A percentile compares a stretch with the other conserved stretches of the same genome.
These are phyloP conservation scores for Aspergillus pseudonomiae DNA, from an alignment of 2,329 filamentous ascomycete genomes.

Conservation along the genomic window DNA sequence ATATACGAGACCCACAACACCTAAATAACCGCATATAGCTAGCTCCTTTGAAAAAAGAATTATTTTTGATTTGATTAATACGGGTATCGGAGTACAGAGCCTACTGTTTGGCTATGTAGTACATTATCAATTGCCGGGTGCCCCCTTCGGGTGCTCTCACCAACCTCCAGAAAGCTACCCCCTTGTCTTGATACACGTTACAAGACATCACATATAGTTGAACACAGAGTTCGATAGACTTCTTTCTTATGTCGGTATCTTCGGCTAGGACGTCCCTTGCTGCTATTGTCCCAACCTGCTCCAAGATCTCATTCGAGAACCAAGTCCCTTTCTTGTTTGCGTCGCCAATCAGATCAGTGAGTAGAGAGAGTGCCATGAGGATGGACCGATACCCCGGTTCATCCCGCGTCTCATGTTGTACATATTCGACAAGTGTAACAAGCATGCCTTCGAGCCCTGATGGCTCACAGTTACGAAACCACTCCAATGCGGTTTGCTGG, in stretches of 20 bases:
- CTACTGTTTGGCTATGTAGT: conserved; percentile 33
- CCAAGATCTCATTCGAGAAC: conserved; percentile 21
- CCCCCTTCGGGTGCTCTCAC: conserved; percentile 34
- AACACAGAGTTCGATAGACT: conserved; percentile 40
- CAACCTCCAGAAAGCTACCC: conserved; percentile 29
- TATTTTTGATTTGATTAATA: background rate
- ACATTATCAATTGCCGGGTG: conserved; percentile 39
- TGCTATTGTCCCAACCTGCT: conserved; percentile 38
- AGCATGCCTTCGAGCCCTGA: background rate
- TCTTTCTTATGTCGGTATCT: conserved; percentile 42
- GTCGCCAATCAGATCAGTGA: conserved; percentile 31
- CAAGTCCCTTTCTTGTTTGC: conserved; percentile 24
- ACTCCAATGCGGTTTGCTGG: conserved; percentile 28
- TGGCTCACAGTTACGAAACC: background rate
- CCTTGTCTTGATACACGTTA: background rate
- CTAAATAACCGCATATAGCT: background rate
- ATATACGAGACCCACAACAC: background rate
- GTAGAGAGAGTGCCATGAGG: conserved; percentile 36
- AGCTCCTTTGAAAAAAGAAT: background rate
- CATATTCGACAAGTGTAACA: background rate
- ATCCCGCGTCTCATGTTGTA: background rate
- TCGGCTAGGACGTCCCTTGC: conserved; percentile 35
- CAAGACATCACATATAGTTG: conserved; percentile 31
- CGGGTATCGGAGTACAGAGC: background rate
- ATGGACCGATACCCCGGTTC: conserved; percentile 1